Base-by-base conservation (phyloP, 176 grass and related monocot genomes). In the Saccharum spontaneum region DNA sequence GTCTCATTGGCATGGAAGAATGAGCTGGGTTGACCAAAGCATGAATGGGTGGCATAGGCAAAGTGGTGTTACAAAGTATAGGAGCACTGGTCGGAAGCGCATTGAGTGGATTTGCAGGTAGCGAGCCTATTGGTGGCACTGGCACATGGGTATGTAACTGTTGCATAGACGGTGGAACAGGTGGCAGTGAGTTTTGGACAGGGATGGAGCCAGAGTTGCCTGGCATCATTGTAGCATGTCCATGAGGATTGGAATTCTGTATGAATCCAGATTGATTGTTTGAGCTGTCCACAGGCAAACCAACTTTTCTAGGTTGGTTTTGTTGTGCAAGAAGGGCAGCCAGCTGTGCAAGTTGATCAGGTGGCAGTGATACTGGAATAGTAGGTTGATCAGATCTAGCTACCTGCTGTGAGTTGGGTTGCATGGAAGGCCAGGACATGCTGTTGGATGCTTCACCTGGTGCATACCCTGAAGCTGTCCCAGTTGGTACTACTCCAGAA, bases 291-390 rank as follows among this genome's bases (percentile, higher is more conserved):
- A 63, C 23, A 66, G 83, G 64, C 13, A 90, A 76, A 73, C 63
- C 62, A 85, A 65, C 68, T 83, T 82, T 90, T 60, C 73, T 86
- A 76, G 50, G 69, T 86, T 92, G 86, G 82, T 87, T 92, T 75
- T 92, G 93, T 66, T 87, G 86, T 73, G 86, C 86, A 31, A 95
- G 88, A 76, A 90, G 80, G 65, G 84, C 37, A 61, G 93, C 73
- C 57, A 92, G 72, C 46, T 92, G 90, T 40, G 88, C 88, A 72
- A 92, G 83, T 86, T 92, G 93, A 69, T 85, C 93, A 22, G 86
- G 86, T 63, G 91, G 86, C 8, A 95, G 75, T 5, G 86, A 85
- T 90, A 92, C 50, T 36, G 88, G 93, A 68, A 84, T 30, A 36
- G 80, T 65, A 90, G 83, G 49, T 37, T 79, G 83, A 23, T 90